Conservation (phyloP, 2,329 filamentous ascomycete genomes). For the Metarhizium brunneum region DNA sequence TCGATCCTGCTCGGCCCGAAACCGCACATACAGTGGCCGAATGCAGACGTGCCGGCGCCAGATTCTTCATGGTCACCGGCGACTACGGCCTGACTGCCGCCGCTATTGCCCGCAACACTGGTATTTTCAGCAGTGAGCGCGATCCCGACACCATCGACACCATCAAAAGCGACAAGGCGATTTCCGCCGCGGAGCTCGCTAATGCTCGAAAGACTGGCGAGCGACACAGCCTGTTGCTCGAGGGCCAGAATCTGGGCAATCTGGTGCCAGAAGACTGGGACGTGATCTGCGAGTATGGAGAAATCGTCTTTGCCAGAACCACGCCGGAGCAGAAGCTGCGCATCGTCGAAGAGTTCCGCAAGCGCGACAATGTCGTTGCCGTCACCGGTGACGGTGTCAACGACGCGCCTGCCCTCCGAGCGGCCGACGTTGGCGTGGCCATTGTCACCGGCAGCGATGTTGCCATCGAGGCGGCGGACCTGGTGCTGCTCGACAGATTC, state of each 20-base stretch:
- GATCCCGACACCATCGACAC: conserved; percentile 28
- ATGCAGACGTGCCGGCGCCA: conserved; percentile 33
- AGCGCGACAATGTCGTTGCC: conserved; percentile 49
- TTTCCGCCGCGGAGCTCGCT: conserved; percentile 10
- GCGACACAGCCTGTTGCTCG: conserved; percentile 22
- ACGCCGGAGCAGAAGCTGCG: conserved; percentile 62
- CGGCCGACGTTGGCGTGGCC: conserved; percentile 60
- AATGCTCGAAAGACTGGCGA: conserved; percentile 12
- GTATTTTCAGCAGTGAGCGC: conserved; percentile 46
- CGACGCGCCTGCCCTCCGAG: conserved; percentile 56
- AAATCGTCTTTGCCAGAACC: conserved; percentile 59
- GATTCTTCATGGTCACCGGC: conserved; percentile 40
- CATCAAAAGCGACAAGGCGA: conserved; percentile 9
- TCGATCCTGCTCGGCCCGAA: conserved; percentile 36
- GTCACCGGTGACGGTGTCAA: conserved; percentile 70
- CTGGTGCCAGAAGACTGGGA: conserved; percentile 40
- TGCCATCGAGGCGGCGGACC: conserved; percentile 54
- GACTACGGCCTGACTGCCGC: conserved; percentile 48
- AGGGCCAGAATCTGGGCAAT: conserved; percentile 50
- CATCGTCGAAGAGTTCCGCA: conserved; percentile 60
- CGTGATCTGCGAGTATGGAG: conserved; percentile 37
- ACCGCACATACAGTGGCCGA: conserved; percentile 29
- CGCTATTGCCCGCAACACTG: conserved; percentile 56
- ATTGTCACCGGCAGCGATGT: conserved; percentile 57
- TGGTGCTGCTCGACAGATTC: conserved; percentile 62